A percentile compares a stretch with the other conserved stretches of the same genome.
These are phyloP conservation scores for Phytophthora lateralis DNA, from an alignment of 352 stramenopile species.

Conservation along the genomic window DNA sequence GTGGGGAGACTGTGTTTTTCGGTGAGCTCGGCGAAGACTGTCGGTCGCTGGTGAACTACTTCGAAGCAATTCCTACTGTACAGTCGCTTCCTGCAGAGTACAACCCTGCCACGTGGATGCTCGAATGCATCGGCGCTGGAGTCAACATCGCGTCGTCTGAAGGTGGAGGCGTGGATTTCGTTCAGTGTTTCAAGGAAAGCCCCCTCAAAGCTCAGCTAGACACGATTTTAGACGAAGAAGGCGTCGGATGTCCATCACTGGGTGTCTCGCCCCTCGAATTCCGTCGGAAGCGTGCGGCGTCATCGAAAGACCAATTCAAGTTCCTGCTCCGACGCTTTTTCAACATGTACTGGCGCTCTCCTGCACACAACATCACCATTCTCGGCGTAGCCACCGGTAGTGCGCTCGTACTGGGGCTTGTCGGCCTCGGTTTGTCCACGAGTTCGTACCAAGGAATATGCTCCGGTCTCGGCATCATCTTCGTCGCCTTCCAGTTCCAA, in stretches of 20 bases:
- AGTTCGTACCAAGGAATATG: conserved; percentile 15
- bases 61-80: conserved; percentile 29
- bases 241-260: conserved; percentile 5
- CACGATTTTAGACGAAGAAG: conserved; percentile 1
- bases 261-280: conserved; percentile 11
- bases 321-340: conserved; percentile 21
- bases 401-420: conserved; percentile 5
- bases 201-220: neutral
- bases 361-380: conserved; percentile 17
- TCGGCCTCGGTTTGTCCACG: neutral
- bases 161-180: conserved; percentile 12
- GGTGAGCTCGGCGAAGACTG: conserved; percentile 31
- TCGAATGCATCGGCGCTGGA: conserved; percentile 47
- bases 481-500: conserved; percentile 40
- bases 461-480: conserved; percentile 17
- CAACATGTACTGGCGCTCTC: conserved; percentile 35
- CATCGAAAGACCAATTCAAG: conserved; percentile 10
- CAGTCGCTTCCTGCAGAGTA: conserved; percentile 30
- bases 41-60: conserved; percentile 29
- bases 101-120: conserved; percentile 86
- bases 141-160: conserved; percentile 46
- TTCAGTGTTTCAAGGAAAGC: conserved; percentile 9
- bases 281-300: conserved; percentile 15
- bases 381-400: conserved; percentile 2
- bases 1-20: conserved; percentile 32